Base-by-base conservation (phyloP, 164 flowering plant genomes). In the Vitis riparia region DNA sequence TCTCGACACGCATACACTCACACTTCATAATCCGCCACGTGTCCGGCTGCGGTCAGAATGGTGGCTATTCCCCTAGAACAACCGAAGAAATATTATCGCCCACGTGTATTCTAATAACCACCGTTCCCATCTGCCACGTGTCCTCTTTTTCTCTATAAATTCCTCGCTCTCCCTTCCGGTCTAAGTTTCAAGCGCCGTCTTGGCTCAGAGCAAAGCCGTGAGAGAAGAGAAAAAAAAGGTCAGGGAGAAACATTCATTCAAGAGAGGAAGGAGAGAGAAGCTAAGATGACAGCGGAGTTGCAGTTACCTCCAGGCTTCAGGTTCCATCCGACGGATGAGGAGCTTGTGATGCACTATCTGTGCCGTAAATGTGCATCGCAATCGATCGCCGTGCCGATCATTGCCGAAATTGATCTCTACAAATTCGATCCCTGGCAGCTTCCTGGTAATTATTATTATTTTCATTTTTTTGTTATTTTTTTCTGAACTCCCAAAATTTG, bases 331-430 rank as follows among this genome's bases (percentile, higher is more conserved):
- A 89, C 93, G 30, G 93, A 89, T 32, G 93, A 89, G 63, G 93
- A 89, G 84, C 82, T 89, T 5, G 93, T 87, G 67, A 77, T 72
- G 78, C 88, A 87, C 80, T 89, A 89, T 56, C 81, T 89, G 17
- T 78, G 81, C 77, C 82, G 87, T 0, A 85, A 85, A 80, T 86
- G 91, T 61, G 83, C 87, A n/a, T 86, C 89, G 44, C 85, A 81
- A 75, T 63, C 82, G n/a, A 87, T 91, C 53, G 67, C 85, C 14
- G 90, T 82, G 12, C 88, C 89, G 11, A 86, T 91, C 9, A 84
- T 91, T 53, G 90, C 93, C 12, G 97, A 91, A 65, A 81, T 89
- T 76, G 92, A 90, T 63, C 86, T 90, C 30, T 90, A 90, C 82
- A 87, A 86, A 62, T 83, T 47, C 66, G 86, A 91, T 71, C 97